Base-by-base conservation (phyloP, 371 early-diverging fungal species). In the Capillidium rhysosporum region DNA sequence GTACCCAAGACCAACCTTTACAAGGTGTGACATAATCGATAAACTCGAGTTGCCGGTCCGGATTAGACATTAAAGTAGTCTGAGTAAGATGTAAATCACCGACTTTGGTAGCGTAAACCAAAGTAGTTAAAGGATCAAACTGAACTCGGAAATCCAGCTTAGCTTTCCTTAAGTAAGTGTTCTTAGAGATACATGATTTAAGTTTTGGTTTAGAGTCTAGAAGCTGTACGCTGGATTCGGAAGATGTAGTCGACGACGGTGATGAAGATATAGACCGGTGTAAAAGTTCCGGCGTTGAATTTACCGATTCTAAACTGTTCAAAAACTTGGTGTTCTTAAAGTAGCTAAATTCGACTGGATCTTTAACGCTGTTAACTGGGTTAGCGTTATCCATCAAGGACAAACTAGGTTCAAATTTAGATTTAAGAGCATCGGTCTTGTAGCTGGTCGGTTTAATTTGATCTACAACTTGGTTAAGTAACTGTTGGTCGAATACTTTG, bases 1-100 rank as follows among this genome's bases (percentile, higher is more conserved):
- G 79, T 5, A 79, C 54, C 1, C 72, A 65, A 10, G 67, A 68
- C 41, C 74, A 59, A 45, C 65, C 56, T 56, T 60, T 68, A 56
- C 57, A 63, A 55, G 53, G 70, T 52, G 63, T 65, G 58, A 2
- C 20, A 25, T 24, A 55, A 20, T 55, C 31, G 14, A 10, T 5
- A 14, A 40, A 16, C 30, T 54, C 59, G 43, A 8, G 7, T 34
- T 34, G 7, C 34, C 34, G n/a, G 3, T 41, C 20, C 5, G 5
- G 8, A 38, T 14, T 38, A 40, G 61, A 64, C 29, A 59, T 44
- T 31, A 58, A 18, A 43, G 59, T 53, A 0, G 51, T 29, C 23
- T 59, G 53, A 41, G 59, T 55, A 34, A 58, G 38, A 4, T 45
- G 41, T 8, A 61, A 18, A 52, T 68, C 68, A n/a, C 68, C 68